phyloP scores from a whole-genome alignment of 108 stramenopile genomes.

The Bacterosira constricta region DNA sequence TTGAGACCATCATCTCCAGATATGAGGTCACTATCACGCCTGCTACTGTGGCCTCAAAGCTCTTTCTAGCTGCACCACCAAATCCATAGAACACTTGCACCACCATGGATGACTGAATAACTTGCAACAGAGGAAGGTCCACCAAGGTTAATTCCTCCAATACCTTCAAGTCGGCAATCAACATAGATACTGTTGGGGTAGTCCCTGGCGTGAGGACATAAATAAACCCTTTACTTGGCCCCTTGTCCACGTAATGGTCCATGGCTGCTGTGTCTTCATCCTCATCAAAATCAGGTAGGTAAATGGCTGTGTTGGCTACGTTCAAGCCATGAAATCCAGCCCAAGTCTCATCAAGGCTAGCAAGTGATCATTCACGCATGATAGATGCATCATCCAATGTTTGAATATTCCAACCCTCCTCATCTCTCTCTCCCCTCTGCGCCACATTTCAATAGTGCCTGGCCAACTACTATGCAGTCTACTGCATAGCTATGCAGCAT shows the following conservation, averaged over 20 bases:
- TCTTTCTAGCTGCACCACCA: conserved; percentile 50
- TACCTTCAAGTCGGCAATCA: conserved; percentile 27
- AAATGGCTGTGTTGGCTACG: neutral
- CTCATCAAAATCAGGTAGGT: neutral
- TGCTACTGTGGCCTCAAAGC: conserved; percentile 32
- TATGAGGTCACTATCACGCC: too few species aligned
- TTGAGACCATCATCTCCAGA: neutral
- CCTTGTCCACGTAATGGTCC: neutral
- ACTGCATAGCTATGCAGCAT: too few species aligned
- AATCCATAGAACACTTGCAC: conserved; percentile 47
- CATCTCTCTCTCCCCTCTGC: conserved; percentile 33
- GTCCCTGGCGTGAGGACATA: neutral
- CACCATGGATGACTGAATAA: neutral
- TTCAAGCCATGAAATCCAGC: neutral
- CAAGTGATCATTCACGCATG: conserved; percentile 18
- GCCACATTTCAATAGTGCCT: conserved; percentile 46
- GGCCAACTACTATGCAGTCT: too few species aligned
- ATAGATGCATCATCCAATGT: conserved; percentile 33
- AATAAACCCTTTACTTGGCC: neutral
- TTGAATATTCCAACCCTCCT: conserved; percentile 58
- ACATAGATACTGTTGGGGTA: neutral
- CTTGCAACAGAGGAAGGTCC: conserved; percentile 7
- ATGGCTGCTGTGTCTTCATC: neutral
- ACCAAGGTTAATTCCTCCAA: neutral
- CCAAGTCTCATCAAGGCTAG: neutral